Evolutionary conservation across 2,329 filamentous ascomycete genomes (phyloP).

Genomic region (Chalaropsis ovoidea): DNA sequence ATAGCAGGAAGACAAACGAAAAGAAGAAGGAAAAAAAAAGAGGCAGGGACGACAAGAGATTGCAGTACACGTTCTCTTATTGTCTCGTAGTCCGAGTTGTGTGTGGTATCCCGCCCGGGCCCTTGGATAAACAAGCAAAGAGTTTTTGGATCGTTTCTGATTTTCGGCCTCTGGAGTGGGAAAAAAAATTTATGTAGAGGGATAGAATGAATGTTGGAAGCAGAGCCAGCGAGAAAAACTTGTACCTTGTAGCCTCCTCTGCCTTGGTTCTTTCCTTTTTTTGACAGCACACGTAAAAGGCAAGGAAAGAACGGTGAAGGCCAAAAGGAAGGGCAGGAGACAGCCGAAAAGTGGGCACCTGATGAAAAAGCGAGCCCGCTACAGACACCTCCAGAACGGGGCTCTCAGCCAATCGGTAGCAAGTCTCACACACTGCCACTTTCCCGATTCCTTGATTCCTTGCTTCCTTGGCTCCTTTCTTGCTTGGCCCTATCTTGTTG

Average conservation of each 20-base stretch:
- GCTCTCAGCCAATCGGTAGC: slow-evolving; percentile 7
- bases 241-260: background rate
- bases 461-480: background rate
- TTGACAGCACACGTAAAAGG: slow-evolving; percentile 7
- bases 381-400: background rate
- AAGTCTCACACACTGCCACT: background rate
- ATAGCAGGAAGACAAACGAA: background rate
- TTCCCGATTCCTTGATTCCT: background rate
- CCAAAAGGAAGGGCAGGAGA: background rate
- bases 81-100: background rate
- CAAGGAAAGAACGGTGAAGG: background rate
- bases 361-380: background rate
- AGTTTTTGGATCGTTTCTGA: background rate
- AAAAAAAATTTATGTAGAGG: slow-evolving; percentile 10
- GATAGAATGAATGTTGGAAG: background rate
- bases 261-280: background rate
- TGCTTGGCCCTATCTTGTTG: background rate
- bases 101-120: background rate
- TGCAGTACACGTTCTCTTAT: background rate
- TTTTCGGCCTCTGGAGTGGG: background rate
- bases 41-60: background rate
- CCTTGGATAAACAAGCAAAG: background rate
- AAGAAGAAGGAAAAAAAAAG: background rate
- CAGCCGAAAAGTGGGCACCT: slow-evolving; percentile 11
- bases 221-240: slow-evolving; percentile 7